Evolutionary conservation across 331 rosid species (phyloP).

Genomic region (Pyrus hybrid): DNA sequence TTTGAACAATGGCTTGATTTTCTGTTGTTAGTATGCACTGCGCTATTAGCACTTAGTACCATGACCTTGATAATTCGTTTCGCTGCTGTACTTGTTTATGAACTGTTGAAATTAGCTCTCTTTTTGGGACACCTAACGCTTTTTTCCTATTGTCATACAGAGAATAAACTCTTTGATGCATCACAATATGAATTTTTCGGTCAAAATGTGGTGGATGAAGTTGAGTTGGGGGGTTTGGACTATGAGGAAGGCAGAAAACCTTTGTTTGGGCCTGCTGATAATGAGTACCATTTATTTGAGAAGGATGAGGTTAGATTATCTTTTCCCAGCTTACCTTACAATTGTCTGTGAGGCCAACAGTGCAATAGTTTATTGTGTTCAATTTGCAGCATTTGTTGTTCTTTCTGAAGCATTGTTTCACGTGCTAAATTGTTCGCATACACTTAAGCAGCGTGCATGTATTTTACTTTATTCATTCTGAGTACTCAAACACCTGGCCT

Average conservation of each 20-base stretch:
- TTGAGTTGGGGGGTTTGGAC: conserved; percentile 43
- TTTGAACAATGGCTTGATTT: neutral
- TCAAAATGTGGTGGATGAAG: conserved; percentile 32
- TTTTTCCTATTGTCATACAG: conserved; percentile 11
- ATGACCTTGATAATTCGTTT: neutral
- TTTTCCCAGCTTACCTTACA: neutral
- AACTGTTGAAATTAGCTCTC: neutral
- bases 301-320: conserved; percentile 35
- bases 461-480: neutral
- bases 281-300: conserved; percentile 50
- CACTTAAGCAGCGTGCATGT: neutral
- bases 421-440: neutral
- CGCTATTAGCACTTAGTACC: neutral
- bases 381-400: neutral
- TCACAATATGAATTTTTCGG: conserved; percentile 52
- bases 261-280: conserved; percentile 37
- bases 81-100: neutral
- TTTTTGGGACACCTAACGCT: neutral
- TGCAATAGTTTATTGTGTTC: neutral
- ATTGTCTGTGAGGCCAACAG: neutral
- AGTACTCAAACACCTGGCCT: neutral
- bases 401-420: neutral
- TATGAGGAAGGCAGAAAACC: conserved; percentile 22
- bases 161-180: conserved; percentile 38
- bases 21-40: neutral